A percentile compares a stretch with the other conserved stretches of the same genome.
Conservation (phyloP, 2,329 filamentous ascomycete genomes). For the Talaromyces funiculosus region DNA sequence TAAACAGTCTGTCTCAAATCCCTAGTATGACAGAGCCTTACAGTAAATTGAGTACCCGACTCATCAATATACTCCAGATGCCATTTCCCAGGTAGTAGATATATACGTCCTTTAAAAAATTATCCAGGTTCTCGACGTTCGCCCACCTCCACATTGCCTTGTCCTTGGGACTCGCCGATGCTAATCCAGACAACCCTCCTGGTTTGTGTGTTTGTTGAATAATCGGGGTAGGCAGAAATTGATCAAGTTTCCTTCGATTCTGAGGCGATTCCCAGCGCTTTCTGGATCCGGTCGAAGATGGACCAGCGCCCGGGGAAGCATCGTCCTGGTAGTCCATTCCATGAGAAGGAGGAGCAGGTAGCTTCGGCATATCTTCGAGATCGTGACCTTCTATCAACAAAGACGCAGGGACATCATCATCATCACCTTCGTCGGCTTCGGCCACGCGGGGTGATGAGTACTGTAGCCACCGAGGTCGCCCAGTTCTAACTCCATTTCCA, state of each 20-base stretch:
- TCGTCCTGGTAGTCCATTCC: conserved; percentile 17
- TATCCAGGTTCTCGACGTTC: conserved; percentile 83
- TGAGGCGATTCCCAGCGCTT: conserved; percentile 51
- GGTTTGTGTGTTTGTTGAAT: conserved; percentile 23
- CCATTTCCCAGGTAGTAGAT: conserved; percentile 79
- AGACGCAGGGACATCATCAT: conserved; percentile 60
- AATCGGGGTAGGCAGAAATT: conserved; percentile 17
- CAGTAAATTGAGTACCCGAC: conserved; percentile 66
- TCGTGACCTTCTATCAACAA: conserved; percentile 53
- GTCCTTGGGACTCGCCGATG: conserved; percentile 57
- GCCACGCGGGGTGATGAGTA: conserved; percentile 23
- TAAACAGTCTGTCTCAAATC: not conserved
- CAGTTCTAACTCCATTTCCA: conserved; percentile 23
- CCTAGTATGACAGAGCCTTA: conserved; percentile 30
- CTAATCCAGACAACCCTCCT: conserved; percentile 30
- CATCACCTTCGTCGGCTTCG: conserved; percentile 50
- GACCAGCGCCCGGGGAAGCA: conserved; percentile 29
- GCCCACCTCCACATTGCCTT: conserved; percentile 90
- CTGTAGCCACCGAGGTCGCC: conserved; percentile 30
- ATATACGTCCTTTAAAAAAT: conserved; percentile 80
- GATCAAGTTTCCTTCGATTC: conserved; percentile 21
- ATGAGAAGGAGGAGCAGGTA: conserved; percentile 36
- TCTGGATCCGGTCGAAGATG: conserved; percentile 38
- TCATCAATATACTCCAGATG: conserved; percentile 75
- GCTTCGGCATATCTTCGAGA: conserved; percentile 31